Conservation (phyloP, 306 rosid genomes). For the Adenanthera pavonina region DNA sequence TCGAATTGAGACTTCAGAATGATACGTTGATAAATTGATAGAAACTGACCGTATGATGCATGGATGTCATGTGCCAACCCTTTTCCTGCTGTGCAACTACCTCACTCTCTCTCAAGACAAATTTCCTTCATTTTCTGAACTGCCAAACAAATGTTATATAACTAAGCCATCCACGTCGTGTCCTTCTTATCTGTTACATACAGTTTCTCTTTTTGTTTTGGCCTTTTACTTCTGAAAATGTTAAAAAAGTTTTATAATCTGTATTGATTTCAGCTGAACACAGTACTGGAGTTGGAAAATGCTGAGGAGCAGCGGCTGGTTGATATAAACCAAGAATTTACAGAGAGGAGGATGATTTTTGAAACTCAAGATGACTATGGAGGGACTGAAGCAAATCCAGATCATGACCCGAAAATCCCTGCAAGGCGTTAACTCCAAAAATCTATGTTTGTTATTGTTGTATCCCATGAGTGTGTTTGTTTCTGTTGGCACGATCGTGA, state of each 20-base stretch:
- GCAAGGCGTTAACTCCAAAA: conserved; percentile 14
- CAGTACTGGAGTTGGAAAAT: conserved; percentile 25
- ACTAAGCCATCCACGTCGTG: background rate
- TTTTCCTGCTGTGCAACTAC: too few relatives aligned
- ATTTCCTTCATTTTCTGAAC: background rate
- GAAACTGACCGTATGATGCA: too few relatives aligned
- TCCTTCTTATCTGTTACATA: background rate
- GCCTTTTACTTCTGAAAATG: background rate
- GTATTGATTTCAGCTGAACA: background rate
- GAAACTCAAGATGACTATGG: conserved; percentile 43
- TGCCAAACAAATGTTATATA: background rate
- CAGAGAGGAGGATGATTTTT: conserved; percentile 43
- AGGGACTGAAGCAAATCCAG: conserved; percentile 43
- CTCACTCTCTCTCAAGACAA: background rate
- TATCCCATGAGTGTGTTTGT: background rate
- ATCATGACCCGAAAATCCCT: conserved; percentile 48
- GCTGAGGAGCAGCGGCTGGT: conserved; percentile 4
- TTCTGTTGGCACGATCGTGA: background rate
- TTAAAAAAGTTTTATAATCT: background rate
- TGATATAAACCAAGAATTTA: conserved; percentile 24
- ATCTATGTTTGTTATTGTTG: background rate
- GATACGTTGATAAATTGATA: background rate
- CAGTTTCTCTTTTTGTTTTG: background rate
- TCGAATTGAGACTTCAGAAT: background rate
- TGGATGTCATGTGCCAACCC: background rate